Base-by-base conservation (phyloP, 306 rosid genomes). In the Canavalia gladiata region DNA sequence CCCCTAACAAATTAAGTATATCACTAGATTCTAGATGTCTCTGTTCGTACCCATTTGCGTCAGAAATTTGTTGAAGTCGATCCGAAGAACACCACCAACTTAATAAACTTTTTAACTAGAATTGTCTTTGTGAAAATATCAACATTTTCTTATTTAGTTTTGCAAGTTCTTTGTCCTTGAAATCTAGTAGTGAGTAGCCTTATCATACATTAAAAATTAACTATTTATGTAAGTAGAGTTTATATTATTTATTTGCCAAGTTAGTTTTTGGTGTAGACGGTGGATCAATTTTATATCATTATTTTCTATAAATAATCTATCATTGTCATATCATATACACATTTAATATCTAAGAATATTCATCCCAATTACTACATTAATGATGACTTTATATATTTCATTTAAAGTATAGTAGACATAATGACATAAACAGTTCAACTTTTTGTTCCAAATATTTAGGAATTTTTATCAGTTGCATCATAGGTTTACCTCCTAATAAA, bases 401-500 rank as follows among this genome's bases (percentile, higher is more conserved):
- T 11, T 25, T 65, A 3, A 41, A 42, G n/a, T 29, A 11, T 9
- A 29, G 10, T 1, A 10, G 43, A 69, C 56, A 52, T 2, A 37
- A 8, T 34, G 81, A 76, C 35, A 35, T 10, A 37, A 18, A 64
- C 65, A 35, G 52, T 64, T 76, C 73, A 76, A 31, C 73, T 37
- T 62, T 52, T 63, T 75, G 35, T 63, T 75, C 30, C 45, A 64
- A 66, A 64, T 35, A 50, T 64, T 64, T 7, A 49, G 55, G 54
- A 77, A 18, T 4, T 39, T 12, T 11, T 12, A 39, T 51, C 25
- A 25, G 7, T 62, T 56, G 18, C 11, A 28, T 10, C 4, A 74
- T 74, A 37, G 25, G 10, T 18, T 7, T 30, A 0, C 8, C 34
- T 28, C 67, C 46, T 8, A 13, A 77, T 54, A 54, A 67, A 42